Conservation (phyloP, 1,284 basidiomycete genomes). For the Xanthoconium separans region DNA sequence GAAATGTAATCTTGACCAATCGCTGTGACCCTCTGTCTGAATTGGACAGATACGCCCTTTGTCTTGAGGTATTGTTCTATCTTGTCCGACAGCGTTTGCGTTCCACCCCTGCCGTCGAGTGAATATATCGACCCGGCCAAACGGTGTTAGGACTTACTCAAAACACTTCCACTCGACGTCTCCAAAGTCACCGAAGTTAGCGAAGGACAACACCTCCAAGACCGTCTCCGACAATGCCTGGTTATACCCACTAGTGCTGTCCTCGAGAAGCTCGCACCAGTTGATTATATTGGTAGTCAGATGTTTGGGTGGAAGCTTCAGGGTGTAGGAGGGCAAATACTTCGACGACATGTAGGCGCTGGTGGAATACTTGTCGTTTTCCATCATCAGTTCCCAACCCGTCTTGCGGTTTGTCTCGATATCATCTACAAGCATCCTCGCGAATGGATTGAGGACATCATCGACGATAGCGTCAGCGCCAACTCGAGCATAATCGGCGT, state of each 20-base stretch:
- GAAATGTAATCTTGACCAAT: constrained; percentile 2
- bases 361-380: neutral
- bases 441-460: constrained; percentile 13
- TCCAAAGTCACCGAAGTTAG: constrained; percentile 6
- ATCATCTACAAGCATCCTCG: constrained; percentile 8
- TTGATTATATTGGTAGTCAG: neutral
- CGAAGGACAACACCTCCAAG: constrained; percentile 14
- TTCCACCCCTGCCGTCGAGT: constrained; percentile 17
- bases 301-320: neutral
- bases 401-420: neutral
- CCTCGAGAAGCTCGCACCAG: constrained; percentile 1
- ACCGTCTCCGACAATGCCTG: constrained; percentile 18
- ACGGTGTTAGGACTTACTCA: constrained; percentile 5
- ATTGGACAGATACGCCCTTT: neutral
- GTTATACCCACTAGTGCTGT: neutral
- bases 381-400: constrained; percentile 6
- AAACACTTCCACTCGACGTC: constrained; percentile 24
- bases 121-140: neutral
- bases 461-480: constrained; percentile 10
- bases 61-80: constrained; percentile 15
- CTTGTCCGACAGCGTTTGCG: constrained; percentile 17
- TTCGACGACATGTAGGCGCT: neutral
- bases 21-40: constrained; percentile 10
- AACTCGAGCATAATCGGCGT: constrained; percentile 7
- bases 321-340: neutral